Evolutionary conservation across 1,284 basidiomycete species (phyloP).

Genomic region (Testicularia cyperi): DNA sequence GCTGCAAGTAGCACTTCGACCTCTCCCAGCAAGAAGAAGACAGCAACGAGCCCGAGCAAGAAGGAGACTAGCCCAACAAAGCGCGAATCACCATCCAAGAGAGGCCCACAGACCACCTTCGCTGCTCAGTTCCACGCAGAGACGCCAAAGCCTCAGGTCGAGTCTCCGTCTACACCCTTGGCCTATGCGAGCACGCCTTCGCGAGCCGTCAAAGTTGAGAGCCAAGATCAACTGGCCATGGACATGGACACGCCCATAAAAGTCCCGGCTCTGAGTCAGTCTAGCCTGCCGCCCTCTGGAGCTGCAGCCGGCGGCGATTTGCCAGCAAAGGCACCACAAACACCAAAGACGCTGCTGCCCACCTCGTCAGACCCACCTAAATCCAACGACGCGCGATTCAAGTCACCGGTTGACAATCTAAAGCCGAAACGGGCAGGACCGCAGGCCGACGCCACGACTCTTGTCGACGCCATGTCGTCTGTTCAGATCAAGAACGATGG

Average conservation of each 20-base stretch:
- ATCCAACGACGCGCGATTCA: too few relatives aligned
- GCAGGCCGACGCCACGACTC: slow-evolving; percentile 4
- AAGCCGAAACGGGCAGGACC: too few relatives aligned
- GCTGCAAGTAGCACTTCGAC: slow-evolving; percentile 2
- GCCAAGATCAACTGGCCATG: slow-evolving; percentile 3
- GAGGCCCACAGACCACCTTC: not conserved
- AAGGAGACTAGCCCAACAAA: slow-evolving; percentile 11
- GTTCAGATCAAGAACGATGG: too few relatives aligned
- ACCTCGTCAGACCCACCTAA: not conserved
- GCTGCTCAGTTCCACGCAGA: not conserved
- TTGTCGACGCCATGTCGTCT: slow-evolving; percentile 21
- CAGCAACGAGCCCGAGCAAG: slow-evolving; percentile 6
- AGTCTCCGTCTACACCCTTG: too few relatives aligned
- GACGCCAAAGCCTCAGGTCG: too few relatives aligned
- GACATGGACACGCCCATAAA: slow-evolving; percentile 11
- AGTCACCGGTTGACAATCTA: too few relatives aligned
- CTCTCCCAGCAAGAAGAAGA: slow-evolving; percentile 5
- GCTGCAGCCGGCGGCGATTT: not conserved
- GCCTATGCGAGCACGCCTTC: too few relatives aligned
- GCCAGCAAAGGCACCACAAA: not conserved
- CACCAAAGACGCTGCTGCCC: not conserved
- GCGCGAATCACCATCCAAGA: not conserved
- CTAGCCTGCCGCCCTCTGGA: not conserved
- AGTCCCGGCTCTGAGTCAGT: too few relatives aligned
- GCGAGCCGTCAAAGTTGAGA: slow-evolving; percentile 1